Evolutionary conservation across 768 basidiomycete species (phyloP), one percentile per base, ranked within the genome.

Genomic region (Rhizopogon vulgaris): DNA sequence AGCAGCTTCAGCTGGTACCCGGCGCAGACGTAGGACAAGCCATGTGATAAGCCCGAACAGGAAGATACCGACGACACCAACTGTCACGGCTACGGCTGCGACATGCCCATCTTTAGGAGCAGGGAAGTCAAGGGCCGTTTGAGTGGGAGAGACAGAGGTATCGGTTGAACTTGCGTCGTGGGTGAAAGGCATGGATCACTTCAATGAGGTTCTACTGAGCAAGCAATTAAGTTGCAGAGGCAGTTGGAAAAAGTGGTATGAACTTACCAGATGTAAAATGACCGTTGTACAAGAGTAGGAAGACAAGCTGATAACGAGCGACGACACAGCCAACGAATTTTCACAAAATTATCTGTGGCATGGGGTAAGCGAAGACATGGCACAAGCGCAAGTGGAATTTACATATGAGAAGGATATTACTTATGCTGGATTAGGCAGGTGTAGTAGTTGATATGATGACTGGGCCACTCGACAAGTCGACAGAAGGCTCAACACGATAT

Each of bases 41-140:
- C 64, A 66, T 37, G 51, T 52, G 47, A 66, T 41, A 56, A 66
- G 57, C 32, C 52, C 8, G 14, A 58, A 55, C 54, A 66, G 56
- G 53, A 62, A 17, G 9, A 67, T 17, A 27, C 63, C 64, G 24
- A 66, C 64, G 34, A 64, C 6, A 7, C 55, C 11, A 24, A 66
- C 65, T 4, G 64, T 66, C 40, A 58, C 49, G 0, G 58, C 65
- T 41, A 66, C 56, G 17, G 63, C 64, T 2, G 58, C 65, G 43
- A 60, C 49, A 51, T 58, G 45, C 0, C 55, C 22, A 7, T 52
- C 32, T 9, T 42, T 55, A 3, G 64, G 65, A 1, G 43, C 11
- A 3, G 54, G 24, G 49, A 64, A 62, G 47, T 51, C 28, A 18
- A 52, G 49, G 18, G 17, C 49, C 2, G 51, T 38, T 14, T 22